Base-by-base conservation (phyloP, 176 grass and related monocot species). In the Carex myosuroides region DNA sequence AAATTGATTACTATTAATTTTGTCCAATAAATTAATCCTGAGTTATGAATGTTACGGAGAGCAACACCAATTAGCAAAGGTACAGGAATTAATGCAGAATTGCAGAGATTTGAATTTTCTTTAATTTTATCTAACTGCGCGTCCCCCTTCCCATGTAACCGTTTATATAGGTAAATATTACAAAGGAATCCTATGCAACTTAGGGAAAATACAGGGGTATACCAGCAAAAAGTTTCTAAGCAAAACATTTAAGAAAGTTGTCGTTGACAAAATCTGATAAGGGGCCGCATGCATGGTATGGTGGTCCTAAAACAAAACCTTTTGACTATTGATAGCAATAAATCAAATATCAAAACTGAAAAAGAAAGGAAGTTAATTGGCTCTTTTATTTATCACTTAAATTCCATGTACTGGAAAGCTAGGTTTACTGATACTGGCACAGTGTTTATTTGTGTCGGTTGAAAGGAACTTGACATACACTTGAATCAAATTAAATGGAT, bases 271-370 rank as follows among this genome's bases (percentile, higher is more conserved):
- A 55, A 29, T 56, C 22, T 46, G 50, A 55, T 9, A 26, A 29
- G 13, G 24, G 13, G 24, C 13, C 26, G 13, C 67, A 70, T 70
- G 67, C 35, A n/a, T 29, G 48, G 9, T 20, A 75, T 29, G 20
- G 70, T 75, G 70, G 70, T 75, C 70, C 70, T 75, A 53, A 26
- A 52, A 74, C 70, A 74, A 75, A 75, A 75, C 18, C 44, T 75
- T 37, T 75, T 75, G 70, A 75, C 44, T 75, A 32, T 39, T 71
- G 68, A 42, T 56, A 30, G 24, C 73, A 77, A 17, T 55, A 77
- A 48, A 30, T 54, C 18, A 77, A 16, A 55, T 9, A 33, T 56
- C 5, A n/a, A 18, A 62, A 22, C 2, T 62, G 13, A 9, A 54
- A 77, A 32, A 2, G 73, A 30, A 54, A 77, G 48, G 26, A 77